A percentile compares a stretch with the other conserved stretches of the same genome.
Evolutionary conservation across 345 rosid genomes (phyloP).

Genomic region (Brassica juncea): DNA sequence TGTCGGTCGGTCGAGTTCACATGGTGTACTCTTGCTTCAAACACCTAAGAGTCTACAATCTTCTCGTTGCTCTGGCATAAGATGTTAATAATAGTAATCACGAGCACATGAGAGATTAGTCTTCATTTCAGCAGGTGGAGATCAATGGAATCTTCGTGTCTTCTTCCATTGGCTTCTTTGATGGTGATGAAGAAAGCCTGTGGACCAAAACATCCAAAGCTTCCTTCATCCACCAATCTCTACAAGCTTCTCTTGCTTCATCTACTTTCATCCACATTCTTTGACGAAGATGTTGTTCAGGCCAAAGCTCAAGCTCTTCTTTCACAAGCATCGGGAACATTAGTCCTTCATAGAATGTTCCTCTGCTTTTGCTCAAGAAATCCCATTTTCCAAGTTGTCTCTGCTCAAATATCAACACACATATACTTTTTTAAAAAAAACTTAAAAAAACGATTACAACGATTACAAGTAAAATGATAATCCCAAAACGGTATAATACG

Average conservation of each 20-base stretch:
- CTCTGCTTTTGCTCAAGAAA: slow-evolving; percentile 73
- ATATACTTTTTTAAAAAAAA: too few species aligned
- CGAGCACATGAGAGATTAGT: background rate
- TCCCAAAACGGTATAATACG: background rate
- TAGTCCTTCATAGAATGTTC: slow-evolving; percentile 77
- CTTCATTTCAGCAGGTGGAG: slow-evolving; percentile 26
- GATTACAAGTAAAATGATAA: background rate
- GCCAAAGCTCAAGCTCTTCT: slow-evolving; percentile 79
- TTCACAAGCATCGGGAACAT: slow-evolving; percentile 89
- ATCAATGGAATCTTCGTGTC: slow-evolving; percentile 10
- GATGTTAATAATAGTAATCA: background rate
- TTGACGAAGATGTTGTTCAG: slow-evolving; percentile 63
- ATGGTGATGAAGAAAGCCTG: slow-evolving; percentile 39
- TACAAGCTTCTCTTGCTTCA: slow-evolving; percentile 78
- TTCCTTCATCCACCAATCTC: slow-evolving; percentile 96
- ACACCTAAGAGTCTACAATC: slow-evolving; percentile 9
- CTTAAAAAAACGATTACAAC: too few species aligned
- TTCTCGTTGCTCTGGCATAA: slow-evolving; percentile 7
- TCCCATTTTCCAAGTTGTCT: slow-evolving; percentile 74
- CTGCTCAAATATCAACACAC: slow-evolving; percentile 39
- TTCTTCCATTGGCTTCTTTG: slow-evolving; percentile 9
- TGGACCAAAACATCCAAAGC: slow-evolving; percentile 66
- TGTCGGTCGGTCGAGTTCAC: slow-evolving; percentile 14
- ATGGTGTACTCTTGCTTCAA: background rate
- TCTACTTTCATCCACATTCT: slow-evolving; percentile 70